These are phyloP conservation scores for Ricinus communis DNA, from an alignment of 345 rosid species.

Conservation along the genomic window DNA sequence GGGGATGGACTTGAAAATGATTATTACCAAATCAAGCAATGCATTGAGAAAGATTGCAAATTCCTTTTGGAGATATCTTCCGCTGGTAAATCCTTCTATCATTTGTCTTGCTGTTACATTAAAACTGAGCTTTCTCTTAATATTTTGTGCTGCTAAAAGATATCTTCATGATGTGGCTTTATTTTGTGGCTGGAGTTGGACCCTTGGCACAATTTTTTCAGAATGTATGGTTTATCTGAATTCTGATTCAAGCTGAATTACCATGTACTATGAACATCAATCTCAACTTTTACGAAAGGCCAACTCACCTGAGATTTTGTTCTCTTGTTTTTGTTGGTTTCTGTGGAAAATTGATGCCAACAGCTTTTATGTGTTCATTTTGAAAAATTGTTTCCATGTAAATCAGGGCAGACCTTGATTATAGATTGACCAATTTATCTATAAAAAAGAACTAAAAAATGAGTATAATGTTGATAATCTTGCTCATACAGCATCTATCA, in stretches of 20 bases:
- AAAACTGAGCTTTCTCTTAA: not conserved
- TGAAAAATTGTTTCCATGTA: not conserved
- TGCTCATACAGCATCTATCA: not conserved
- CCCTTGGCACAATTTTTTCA: not conserved
- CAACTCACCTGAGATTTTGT: not conserved
- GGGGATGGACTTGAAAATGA: slow-evolving; percentile 79
- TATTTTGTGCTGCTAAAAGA: not conserved
- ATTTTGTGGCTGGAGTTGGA: not conserved
- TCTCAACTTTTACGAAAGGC: not conserved
- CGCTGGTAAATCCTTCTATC: slow-evolving; percentile 46
- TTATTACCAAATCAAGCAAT: slow-evolving; percentile 67
- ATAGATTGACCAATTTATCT: not conserved
- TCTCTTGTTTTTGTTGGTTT: not conserved
- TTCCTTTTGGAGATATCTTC: slow-evolving; percentile 84
- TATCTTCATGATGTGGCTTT: not conserved
- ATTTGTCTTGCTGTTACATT: not conserved
- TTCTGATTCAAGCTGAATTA: not conserved
- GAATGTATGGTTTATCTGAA: not conserved
- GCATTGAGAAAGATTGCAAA: slow-evolving; percentile 68
- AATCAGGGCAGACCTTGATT: not conserved
- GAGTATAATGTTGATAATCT: not conserved
- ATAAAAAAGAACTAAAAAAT: not conserved
- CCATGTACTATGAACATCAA: not conserved
- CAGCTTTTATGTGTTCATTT: not conserved
- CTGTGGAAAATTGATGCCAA: not conserved